A percentile compares a stretch with the other conserved stretches of the same genome.
Conservation (phyloP, 2,329 filamentous ascomycete species). For the Fusarium piperis region DNA sequence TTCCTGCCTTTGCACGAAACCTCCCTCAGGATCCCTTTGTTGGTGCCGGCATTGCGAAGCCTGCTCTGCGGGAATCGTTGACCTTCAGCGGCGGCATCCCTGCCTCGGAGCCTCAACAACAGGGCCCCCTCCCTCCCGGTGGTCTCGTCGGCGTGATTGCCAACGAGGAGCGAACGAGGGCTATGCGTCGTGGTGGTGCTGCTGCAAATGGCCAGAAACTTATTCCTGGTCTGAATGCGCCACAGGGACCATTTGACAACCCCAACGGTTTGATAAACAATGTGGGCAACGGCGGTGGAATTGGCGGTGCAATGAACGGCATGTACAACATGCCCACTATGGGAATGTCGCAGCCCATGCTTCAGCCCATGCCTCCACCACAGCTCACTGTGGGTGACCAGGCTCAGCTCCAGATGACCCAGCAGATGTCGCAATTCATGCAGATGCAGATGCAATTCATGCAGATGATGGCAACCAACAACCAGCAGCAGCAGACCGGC, state of each 20-base stretch:
- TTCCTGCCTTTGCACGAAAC: constrained; percentile 85
- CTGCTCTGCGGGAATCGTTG: constrained; percentile 77
- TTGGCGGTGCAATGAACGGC: constrained; percentile 41
- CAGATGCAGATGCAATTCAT: constrained; percentile 96
- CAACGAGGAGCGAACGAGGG: constrained; percentile 81
- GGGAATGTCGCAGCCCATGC: constrained; percentile 43
- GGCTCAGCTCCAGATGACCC: constrained; percentile 81
- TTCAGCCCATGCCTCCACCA: constrained; percentile 53
- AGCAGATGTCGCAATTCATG: constrained; percentile 89
- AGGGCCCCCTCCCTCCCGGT: constrained; percentile 66
- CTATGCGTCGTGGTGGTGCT: constrained; percentile 81
- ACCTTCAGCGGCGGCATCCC: constrained; percentile 69
- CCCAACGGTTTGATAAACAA: constrained; percentile 54
- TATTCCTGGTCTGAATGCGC: constrained; percentile 49
- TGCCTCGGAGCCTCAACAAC: constrained; percentile 49
- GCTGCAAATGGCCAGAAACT: constrained; percentile 65
- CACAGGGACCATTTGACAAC: constrained; percentile 58
- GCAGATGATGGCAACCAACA: constrained; percentile 75
- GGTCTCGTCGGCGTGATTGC: constrained; percentile 91
- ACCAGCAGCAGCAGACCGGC: constrained; percentile 35
- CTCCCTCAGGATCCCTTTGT: constrained; percentile 87
- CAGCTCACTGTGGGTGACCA: constrained; percentile 71
- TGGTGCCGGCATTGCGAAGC: constrained; percentile 79
- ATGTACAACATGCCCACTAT: constrained; percentile 44
- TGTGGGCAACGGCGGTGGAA: constrained; percentile 40